Percentiles rank a stretch among this genome's conserved stretches.
Conservation (phyloP, 2,329 filamentous ascomycete genomes). For the Phyllosticta citriasiana region DNA sequence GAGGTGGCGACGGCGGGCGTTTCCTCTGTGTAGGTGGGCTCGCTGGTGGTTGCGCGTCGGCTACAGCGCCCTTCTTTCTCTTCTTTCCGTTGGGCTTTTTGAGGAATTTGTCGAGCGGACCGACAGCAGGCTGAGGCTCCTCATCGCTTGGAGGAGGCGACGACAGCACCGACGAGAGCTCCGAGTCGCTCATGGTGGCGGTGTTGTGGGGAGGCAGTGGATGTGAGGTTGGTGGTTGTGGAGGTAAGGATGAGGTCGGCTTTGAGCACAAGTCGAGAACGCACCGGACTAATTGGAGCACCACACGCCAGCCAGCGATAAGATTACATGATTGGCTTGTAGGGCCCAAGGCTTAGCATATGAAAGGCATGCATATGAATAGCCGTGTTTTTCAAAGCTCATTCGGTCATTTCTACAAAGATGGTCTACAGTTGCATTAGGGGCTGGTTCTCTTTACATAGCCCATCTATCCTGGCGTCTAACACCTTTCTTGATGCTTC, state of each 20-base stretch:
- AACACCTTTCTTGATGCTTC: background rate
- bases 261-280: constrained; percentile 9
- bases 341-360: constrained; percentile 1
- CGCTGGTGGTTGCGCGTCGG: constrained; percentile 31
- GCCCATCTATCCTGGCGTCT: background rate
- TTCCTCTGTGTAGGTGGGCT: constrained; percentile 51
- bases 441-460: background rate
- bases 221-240: constrained; percentile 7
- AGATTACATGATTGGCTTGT: constrained; percentile 11
- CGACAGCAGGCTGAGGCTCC: constrained; percentile 31
- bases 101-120: constrained; percentile 16
- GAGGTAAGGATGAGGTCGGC: constrained; percentile 8
- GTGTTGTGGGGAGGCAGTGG: constrained; percentile 10
- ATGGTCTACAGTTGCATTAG: background rate
- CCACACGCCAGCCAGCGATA: constrained; percentile 7
- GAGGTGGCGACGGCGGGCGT: constrained; percentile 76
- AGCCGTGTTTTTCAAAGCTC: background rate
- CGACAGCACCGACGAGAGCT: constrained; percentile 46
- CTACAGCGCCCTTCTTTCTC: constrained; percentile 24
- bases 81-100: constrained; percentile 20
- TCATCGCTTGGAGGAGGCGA: constrained; percentile 51
- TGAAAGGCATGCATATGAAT: background rate
- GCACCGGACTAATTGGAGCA: constrained; percentile 7
- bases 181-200: constrained; percentile 44
- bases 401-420: background rate